Evolutionary conservation across 257 asterid species (phyloP).

Genomic region (Verbascum thapsus): DNA sequence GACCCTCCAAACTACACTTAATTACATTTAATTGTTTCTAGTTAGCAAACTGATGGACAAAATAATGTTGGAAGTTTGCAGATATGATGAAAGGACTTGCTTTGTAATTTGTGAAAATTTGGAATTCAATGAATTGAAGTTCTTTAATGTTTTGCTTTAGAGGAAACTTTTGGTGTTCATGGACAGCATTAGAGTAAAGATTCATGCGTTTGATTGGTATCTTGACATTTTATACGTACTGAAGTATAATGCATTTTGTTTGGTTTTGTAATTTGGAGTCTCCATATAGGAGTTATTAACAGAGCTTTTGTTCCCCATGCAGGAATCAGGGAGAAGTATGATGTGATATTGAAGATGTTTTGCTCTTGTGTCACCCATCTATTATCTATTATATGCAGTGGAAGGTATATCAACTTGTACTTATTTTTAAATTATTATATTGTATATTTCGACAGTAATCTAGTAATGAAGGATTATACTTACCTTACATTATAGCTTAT

Average conservation of each 20-base stretch:
- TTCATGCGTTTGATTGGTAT: not conserved
- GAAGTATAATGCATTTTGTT: too few species aligned
- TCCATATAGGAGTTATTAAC: constrained; percentile 24
- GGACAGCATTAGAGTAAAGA: not conserved
- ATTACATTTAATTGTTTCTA: not conserved
- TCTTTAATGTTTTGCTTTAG: not conserved
- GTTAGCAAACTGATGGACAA: not conserved
- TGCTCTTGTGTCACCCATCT: constrained; percentile 54
- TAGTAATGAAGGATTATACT: not conserved
- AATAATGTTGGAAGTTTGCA: not conserved
- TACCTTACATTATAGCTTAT: constrained; percentile 2
- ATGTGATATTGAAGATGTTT: constrained; percentile 55
- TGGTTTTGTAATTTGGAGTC: not conserved
- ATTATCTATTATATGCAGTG: constrained; percentile 52
- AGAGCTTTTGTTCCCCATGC: constrained; percentile 34
- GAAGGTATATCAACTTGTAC: constrained; percentile 55
- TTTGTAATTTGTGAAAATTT: not conserved
- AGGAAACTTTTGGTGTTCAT: not conserved
- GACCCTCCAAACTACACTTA: not conserved
- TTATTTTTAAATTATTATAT: not conserved
- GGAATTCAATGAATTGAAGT: not conserved
- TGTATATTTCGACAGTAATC: not conserved
- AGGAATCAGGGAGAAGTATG: constrained; percentile 64
- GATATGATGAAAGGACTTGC: not conserved
- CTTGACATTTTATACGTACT: too few species aligned